These are phyloP conservation scores for Mortierella sp. DNA, from an alignment of 371 early-diverging fungal species.

Conservation along the genomic window DNA sequence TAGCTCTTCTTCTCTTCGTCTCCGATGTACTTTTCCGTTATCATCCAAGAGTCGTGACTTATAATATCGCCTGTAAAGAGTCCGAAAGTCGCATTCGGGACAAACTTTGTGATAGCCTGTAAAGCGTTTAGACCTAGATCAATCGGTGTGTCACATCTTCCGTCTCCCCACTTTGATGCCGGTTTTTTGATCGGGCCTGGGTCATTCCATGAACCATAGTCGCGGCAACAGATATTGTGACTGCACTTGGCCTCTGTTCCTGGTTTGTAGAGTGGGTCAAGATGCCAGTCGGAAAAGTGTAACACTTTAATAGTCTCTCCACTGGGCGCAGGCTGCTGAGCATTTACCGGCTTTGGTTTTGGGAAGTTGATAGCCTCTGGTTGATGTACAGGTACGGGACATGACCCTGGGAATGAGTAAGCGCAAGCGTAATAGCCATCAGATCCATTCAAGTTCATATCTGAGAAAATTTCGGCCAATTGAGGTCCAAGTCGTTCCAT, in stretches of 20 bases:
- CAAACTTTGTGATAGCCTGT: slow-evolving; percentile 43
- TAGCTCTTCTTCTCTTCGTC: slow-evolving; percentile 63
- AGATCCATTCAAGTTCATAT: slow-evolving; percentile 33
- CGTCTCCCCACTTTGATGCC: slow-evolving; percentile 56
- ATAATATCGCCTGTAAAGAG: slow-evolving; percentile 72
- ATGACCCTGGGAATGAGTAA: slow-evolving; percentile 48
- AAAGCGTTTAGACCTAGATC: slow-evolving; percentile 46
- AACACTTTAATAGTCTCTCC: slow-evolving; percentile 47
- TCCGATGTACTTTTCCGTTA: slow-evolving; percentile 56
- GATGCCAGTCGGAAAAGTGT: slow-evolving; percentile 55
- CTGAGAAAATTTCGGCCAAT: slow-evolving; percentile 34
- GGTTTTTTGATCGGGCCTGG: slow-evolving; percentile 49
- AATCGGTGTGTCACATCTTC: slow-evolving; percentile 53
- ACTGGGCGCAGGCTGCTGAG: slow-evolving; percentile 42
- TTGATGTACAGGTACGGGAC: slow-evolving; percentile 42
- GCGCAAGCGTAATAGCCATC: slow-evolving; percentile 54
- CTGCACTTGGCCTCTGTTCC: slow-evolving; percentile 50
- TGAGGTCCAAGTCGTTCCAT: slow-evolving; percentile 41
- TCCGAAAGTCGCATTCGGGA: slow-evolving; percentile 59
- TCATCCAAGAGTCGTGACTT: slow-evolving; percentile 70
- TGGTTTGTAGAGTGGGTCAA: slow-evolving; percentile 38
- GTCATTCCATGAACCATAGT: slow-evolving; percentile 52
- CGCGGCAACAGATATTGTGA: slow-evolving; percentile 55
- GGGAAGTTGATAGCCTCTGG: slow-evolving; percentile 35
- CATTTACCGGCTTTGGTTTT: slow-evolving; percentile 48